These are phyloP conservation scores for Xylariaceae sp. DNA, from an alignment of 2,329 filamentous ascomycete genomes.

Conservation along the genomic window DNA sequence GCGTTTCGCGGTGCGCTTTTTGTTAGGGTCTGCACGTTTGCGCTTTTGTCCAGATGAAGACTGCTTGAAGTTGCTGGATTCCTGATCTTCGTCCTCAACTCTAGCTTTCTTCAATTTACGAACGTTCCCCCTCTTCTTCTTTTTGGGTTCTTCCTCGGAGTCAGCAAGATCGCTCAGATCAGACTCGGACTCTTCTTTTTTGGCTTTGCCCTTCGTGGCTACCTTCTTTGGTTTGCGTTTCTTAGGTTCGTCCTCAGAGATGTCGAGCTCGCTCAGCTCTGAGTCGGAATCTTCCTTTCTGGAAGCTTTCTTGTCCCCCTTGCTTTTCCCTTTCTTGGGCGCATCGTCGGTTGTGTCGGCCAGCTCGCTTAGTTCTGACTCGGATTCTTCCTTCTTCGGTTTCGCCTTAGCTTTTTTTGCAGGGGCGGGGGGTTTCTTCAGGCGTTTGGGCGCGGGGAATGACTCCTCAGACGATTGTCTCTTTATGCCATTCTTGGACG, in stretches of 20 bases:
- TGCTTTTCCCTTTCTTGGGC: slow-evolving; percentile 14
- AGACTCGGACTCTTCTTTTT: slow-evolving; percentile 17
- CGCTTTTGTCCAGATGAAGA: slow-evolving; percentile 17
- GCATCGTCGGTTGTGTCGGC: slow-evolving; percentile 8
- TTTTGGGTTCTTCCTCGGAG: slow-evolving; percentile 23
- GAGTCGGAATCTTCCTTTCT: slow-evolving; percentile 18
- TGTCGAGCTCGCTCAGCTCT: slow-evolving; percentile 14
- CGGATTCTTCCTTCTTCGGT: slow-evolving; percentile 25
- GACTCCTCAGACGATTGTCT: slow-evolving; percentile 29
- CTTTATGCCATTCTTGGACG: slow-evolving; percentile 25
- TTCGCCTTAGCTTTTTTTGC: slow-evolving; percentile 23
- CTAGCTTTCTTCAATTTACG: slow-evolving; percentile 24
- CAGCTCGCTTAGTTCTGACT: slow-evolving; percentile 25
- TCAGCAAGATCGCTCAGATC: slow-evolving; percentile 17
- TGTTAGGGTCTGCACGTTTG: slow-evolving; percentile 16
- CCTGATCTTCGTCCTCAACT: slow-evolving; percentile 27
- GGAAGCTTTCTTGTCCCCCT: slow-evolving; percentile 9
- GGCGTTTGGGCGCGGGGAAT: slow-evolving; percentile 35
- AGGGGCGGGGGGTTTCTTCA: slow-evolving; percentile 26
- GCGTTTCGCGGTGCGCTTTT: slow-evolving; percentile 20
- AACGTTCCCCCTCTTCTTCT: slow-evolving; percentile 16
- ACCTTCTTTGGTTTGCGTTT: slow-evolving; percentile 13
- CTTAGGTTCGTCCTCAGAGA: slow-evolving; percentile 18
- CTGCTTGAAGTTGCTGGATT: slow-evolving; percentile 15
- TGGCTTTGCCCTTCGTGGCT: slow-evolving; percentile 11